Evolutionary conservation across 2,329 filamentous ascomycete species (phyloP).

Genomic region (Claviceps purpurea): DNA sequence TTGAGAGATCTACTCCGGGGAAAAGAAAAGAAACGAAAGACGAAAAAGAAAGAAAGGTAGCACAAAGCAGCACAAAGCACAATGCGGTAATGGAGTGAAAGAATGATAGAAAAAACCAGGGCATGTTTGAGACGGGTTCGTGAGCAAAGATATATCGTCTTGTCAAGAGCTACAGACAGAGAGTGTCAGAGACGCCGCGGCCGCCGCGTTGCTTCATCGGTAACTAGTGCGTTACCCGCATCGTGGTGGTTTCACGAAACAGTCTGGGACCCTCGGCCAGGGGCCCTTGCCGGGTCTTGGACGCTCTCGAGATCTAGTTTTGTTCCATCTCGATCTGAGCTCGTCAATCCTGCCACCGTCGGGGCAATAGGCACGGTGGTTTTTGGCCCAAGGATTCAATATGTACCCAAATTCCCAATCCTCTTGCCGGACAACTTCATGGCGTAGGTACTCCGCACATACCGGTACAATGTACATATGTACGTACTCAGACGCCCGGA

Average conservation of each 20-base stretch:
- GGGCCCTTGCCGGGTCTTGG: constrained; percentile 6
- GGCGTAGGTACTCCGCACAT: neutral
- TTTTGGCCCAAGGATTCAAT: constrained; percentile 9
- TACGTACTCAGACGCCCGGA: neutral
- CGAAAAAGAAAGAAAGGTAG: neutral
- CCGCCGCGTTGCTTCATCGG: neutral
- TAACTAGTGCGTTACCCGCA: constrained; percentile 1
- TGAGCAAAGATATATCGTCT: constrained; percentile 9
- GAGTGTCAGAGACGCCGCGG: neutral
- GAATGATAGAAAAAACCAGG: constrained; percentile 4
- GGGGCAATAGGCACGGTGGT: constrained; percentile 10
- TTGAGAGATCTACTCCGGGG: constrained; percentile 3
- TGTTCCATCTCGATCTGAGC: constrained; percentile 14
- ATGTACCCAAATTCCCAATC: neutral
- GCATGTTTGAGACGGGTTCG: neutral
- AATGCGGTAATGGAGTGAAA: constrained; percentile 2
- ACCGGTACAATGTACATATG: too few relatives aligned
- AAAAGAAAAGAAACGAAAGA: constrained; percentile 3
- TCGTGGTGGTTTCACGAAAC: constrained; percentile 10
- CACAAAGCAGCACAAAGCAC: neutral
- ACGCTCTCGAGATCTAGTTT: constrained; percentile 13
- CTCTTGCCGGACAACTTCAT: neutral
- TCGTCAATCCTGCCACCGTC: constrained; percentile 9
- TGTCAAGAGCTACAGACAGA: neutral
- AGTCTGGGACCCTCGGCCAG: constrained; percentile 6